Evolutionary conservation across 208 protist genomes (phyloP), one percentile per base, ranked within the genome.

Genomic region (Trichomonas gallinae): DNA sequence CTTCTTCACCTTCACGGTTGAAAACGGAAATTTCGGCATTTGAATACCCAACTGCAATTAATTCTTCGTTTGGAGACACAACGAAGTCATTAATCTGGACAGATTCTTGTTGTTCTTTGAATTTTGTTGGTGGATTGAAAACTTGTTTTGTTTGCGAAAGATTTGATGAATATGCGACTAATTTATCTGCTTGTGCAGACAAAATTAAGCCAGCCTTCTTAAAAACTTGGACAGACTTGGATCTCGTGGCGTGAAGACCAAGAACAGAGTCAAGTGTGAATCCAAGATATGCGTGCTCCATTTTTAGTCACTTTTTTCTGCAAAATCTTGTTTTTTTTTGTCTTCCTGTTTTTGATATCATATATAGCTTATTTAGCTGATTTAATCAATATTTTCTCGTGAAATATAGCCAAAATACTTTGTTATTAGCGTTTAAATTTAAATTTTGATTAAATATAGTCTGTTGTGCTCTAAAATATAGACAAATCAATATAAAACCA

Each of bases 1-100:
- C 45, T 40, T 38, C 21, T 48, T 31, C 81, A 58, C 48, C 58
- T 21, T n/a, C 49, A 44, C 97, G 38, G 36, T 98, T 96, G 97
- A 97, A 98, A 34, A 98, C 51, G 26, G 97, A 85, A 42, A 98
- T 97, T 9, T 97, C 46, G 21, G 98, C 98, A 83, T 98, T 98
- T 0, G 46, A 63, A 82, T 98, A 98, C 26, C 97, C 83, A 89
- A 89, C 83, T n/a, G 83, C 83, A 31, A 89, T 89, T 21, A 89
- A 89, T 48, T 44, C 13, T 48, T 46, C 40, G 42, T 89, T 89
- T 48, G 34, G 34, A 26, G 83, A 89, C 8, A 46, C 40, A 44
- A 40, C 83, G 36, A 89, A 4, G 42, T 89, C 83, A n/a, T 31
- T 46, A 46, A 89, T 40, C n/a, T 46, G 34, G 17, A 89, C 23